These are phyloP conservation scores for Suillus plorans DNA, from an alignment of 768 basidiomycete species.

Conservation along the genomic window DNA sequence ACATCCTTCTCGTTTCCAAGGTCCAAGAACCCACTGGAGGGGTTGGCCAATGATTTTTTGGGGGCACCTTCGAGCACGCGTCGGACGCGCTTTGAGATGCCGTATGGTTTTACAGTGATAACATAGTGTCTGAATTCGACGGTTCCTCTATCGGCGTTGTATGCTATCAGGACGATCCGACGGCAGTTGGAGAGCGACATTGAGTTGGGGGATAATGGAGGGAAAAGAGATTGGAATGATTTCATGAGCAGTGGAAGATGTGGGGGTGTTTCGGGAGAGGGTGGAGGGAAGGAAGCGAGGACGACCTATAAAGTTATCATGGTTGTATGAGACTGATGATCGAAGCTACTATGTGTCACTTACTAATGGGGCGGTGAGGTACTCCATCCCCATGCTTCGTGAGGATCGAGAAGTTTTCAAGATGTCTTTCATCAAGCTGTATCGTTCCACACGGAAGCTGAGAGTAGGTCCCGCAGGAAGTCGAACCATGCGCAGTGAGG, in stretches of 20 bases:
- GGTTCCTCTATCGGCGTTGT: slow-evolving; percentile 82
- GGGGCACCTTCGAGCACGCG: slow-evolving; percentile 71
- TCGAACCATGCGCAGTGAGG: slow-evolving; percentile 83
- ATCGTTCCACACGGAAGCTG: slow-evolving; percentile 89
- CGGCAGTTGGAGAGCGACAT: slow-evolving; percentile 87
- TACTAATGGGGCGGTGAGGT: slow-evolving; percentile 89
- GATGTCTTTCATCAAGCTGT: slow-evolving; percentile 88
- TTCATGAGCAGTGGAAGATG: slow-evolving; percentile 93
- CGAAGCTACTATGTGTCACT: slow-evolving; percentile 25
- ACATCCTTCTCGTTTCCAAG: slow-evolving; percentile 91
- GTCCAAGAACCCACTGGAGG: slow-evolving; percentile 56
- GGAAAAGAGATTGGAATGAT: slow-evolving; percentile 95
- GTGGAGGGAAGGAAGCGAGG: slow-evolving; percentile 81
- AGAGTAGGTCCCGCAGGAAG: slow-evolving; percentile 91
- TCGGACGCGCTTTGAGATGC: slow-evolving; percentile 88
- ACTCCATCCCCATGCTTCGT: slow-evolving; percentile 81
- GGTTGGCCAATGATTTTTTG: slow-evolving; percentile 25
- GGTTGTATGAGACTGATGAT: neutral
- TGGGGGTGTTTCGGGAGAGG: slow-evolving; percentile 70
- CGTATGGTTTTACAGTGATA: slow-evolving; percentile 93
- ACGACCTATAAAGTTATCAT: slow-evolving; percentile 63
- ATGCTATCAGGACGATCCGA: slow-evolving; percentile 89
- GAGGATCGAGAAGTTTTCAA: slow-evolving; percentile 63
- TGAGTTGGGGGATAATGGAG: slow-evolving; percentile 81
- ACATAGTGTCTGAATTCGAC: slow-evolving; percentile 93